A percentile compares a stretch with the other conserved stretches of the same genome.
Evolutionary conservation across 2,329 filamentous ascomycete genomes (phyloP).

Genomic region (Xylaria multiplex): DNA sequence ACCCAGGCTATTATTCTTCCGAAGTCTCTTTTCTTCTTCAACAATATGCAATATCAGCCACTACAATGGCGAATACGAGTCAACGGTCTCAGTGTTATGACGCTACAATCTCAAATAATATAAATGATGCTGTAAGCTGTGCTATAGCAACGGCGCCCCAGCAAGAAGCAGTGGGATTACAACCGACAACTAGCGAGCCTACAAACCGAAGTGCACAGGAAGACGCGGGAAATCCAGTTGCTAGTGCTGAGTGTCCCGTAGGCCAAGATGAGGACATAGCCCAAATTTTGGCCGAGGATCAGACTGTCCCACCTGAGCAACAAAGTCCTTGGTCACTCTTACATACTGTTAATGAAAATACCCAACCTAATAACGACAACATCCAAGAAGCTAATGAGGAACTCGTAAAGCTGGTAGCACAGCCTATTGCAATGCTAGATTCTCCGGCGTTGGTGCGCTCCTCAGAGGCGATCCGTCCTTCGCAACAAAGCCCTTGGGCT

Average conservation of each 20-base stretch:
- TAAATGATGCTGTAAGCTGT: neutral
- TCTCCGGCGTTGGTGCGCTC: conserved; percentile 27
- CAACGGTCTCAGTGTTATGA: conserved; percentile 2
- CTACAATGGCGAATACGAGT: conserved; percentile 10
- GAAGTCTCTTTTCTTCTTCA: conserved; percentile 13
- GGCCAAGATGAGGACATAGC: conserved; percentile 7
- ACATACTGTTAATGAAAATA: conserved; percentile 25
- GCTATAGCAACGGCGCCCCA: neutral
- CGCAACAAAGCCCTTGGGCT: conserved; percentile 49
- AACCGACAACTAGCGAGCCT: neutral
- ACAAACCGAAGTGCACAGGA: neutral
- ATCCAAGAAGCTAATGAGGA: conserved; percentile 2
- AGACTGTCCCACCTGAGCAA: conserved; percentile 18
- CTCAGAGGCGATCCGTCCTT: conserved; percentile 37
- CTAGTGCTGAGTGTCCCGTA: neutral
- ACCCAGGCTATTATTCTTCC: neutral
- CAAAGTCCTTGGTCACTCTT: conserved; percentile 46
- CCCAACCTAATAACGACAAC: conserved; percentile 4
- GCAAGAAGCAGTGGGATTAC: neutral
- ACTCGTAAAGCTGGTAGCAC: conserved; percentile 11
- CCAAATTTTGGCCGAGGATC: neutral
- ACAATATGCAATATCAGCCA: conserved; percentile 24
- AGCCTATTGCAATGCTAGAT: conserved; percentile 14
- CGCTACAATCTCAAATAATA: neutral
- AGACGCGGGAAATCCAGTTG: neutral